Evolutionary conservation across 2,329 filamentous ascomycete species (phyloP).

Genomic region (Laburnicola sp.): DNA sequence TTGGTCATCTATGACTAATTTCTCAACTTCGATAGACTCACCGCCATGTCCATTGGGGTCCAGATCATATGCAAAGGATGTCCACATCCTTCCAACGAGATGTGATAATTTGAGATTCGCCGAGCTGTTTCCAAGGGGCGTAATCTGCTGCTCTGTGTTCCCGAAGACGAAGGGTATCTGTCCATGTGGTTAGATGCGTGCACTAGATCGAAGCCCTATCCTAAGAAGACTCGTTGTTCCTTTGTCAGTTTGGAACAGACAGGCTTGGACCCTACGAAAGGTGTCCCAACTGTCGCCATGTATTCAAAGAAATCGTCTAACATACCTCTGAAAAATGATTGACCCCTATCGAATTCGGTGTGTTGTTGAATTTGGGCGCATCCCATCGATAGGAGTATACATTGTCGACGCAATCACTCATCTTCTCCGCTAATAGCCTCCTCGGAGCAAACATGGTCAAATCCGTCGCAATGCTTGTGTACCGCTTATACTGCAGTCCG

Average conservation of each 20-base stretch:
- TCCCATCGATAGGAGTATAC: conserved; percentile 40
- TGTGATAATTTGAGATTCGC: conserved; percentile 27
- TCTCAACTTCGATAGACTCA: background rate
- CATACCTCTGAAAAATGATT: conserved; percentile 36
- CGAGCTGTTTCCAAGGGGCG: conserved; percentile 28
- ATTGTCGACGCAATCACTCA: conserved; percentile 23
- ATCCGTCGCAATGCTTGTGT: conserved; percentile 35
- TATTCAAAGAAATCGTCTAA: too few species aligned
- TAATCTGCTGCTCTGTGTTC: conserved; percentile 31
- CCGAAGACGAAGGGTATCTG: conserved; percentile 39
- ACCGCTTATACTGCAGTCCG: conserved; percentile 33
- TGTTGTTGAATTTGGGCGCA: conserved; percentile 37
- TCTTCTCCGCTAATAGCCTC: conserved; percentile 26
- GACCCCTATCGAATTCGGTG: conserved; percentile 28
- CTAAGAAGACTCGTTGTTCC: conserved; percentile 1
- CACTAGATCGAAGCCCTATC: too few species aligned
- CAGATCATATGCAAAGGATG: conserved; percentile 33
- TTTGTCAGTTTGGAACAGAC: background rate
- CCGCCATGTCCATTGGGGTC: conserved; percentile 35
- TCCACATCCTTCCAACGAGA: conserved; percentile 37
- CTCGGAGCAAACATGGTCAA: conserved; percentile 35
- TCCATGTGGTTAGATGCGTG: background rate
- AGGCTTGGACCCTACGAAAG: too few species aligned
- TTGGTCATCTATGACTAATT: background rate
- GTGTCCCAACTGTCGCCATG: too few species aligned